phyloP scores from a whole-genome alignment of 139 green algal species.

The Chlorella sorokiniana region DNA sequence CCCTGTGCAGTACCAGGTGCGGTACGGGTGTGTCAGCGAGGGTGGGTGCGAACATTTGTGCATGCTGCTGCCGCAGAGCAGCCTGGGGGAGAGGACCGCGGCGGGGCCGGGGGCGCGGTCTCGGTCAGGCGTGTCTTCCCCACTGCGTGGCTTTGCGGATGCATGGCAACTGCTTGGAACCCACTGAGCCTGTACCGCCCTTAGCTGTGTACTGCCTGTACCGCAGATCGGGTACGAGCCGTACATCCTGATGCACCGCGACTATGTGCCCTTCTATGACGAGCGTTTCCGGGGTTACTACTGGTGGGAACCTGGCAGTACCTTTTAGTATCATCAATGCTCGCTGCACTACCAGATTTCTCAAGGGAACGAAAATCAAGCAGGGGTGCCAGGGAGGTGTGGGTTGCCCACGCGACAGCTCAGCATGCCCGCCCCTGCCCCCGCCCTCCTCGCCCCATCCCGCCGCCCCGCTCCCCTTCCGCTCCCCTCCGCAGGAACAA shows the following conservation, averaged over 20 bases:
- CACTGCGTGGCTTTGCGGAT: too few relatives aligned
- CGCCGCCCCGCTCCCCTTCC: not conserved
- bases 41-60: not conserved
- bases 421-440: not conserved
- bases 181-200: too few relatives aligned
- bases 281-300: constrained; percentile 51
- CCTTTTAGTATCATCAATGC: too few relatives aligned
- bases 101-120: too few relatives aligned
- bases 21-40: not conserved
- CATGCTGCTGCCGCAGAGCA: not conserved
- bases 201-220: not conserved
- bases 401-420: too few relatives aligned
- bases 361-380: too few relatives aligned
- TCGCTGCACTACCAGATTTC: too few relatives aligned
- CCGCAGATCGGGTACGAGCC: constrained; percentile 48
- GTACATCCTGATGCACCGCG: constrained; percentile 45
- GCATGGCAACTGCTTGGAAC: too few relatives aligned
- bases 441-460: too few relatives aligned
- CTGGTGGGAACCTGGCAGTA: constrained; percentile 9
- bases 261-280: constrained; percentile 46
- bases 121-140: too few relatives aligned
- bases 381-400: too few relatives aligned
- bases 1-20: constrained; percentile 29
- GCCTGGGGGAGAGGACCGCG: too few relatives aligned
- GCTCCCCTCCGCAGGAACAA: constrained; percentile 42